phyloP scores from a whole-genome alignment of 75 land plant genomes.

The Pinus tabuliformis region DNA sequence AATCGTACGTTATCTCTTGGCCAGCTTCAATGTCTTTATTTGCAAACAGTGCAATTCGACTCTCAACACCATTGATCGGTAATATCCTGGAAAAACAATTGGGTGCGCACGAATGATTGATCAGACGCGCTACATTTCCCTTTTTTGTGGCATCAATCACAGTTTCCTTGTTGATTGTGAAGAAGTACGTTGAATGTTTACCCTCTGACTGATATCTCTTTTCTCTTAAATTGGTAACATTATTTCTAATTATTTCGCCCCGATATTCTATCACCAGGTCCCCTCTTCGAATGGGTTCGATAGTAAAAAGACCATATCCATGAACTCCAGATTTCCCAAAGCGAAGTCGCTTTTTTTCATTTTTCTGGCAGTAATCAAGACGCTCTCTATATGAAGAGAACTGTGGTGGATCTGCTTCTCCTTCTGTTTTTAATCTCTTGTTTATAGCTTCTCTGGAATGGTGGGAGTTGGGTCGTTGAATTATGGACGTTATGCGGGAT shows the following conservation, averaged over 20 bases:
- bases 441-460: too few relatives aligned
- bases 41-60: neutral
- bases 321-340: conserved; percentile 92
- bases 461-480: too few relatives aligned
- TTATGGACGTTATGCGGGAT: neutral
- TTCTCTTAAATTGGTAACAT: conserved; percentile 29
- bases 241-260: conserved; percentile 24
- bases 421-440: too few relatives aligned
- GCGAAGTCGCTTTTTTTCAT: conserved; percentile 65
- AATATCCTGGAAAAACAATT: conserved; percentile 9
- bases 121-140: conserved; percentile 13
- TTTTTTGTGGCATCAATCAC: conserved; percentile 20
- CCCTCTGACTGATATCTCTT: conserved; percentile 23
- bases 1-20: conserved; percentile 31
- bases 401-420: too few relatives aligned
- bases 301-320: conserved; percentile 94
- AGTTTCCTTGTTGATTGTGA: conserved; percentile 8
- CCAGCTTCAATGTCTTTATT: conserved; percentile 20
- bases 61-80: neutral
- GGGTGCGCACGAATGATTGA: conserved; percentile 20
- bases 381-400: too few relatives aligned
- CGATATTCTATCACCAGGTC: conserved; percentile 73
- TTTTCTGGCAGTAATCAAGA: conserved; percentile 36
- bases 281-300: conserved; percentile 77
- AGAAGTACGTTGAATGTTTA: conserved; percentile 27